Percentiles rank a stretch among this genome's conserved stretches.
Evolutionary conservation across 129 eudicot species (phyloP).

Genomic region (Artemisia tridentata): DNA sequence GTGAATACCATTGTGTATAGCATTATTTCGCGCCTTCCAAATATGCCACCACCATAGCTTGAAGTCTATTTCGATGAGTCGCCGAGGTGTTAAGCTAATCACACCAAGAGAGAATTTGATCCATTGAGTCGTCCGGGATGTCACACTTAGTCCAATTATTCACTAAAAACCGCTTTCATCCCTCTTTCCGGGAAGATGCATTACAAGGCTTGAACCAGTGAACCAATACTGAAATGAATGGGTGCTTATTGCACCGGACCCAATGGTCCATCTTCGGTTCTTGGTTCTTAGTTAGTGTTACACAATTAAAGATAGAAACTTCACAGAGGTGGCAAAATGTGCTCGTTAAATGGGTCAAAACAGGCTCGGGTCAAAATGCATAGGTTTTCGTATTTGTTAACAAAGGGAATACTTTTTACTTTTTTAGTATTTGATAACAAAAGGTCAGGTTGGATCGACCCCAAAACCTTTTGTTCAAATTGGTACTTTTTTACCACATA

Average conservation of each 20-base stretch:
- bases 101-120: too few species aligned
- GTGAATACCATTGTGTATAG: too few species aligned
- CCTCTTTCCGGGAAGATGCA: background rate
- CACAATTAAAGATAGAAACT: background rate
- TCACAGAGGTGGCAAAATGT: background rate
- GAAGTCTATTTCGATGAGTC: too few species aligned
- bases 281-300: background rate
- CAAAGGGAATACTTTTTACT: background rate
- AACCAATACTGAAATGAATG: background rate
- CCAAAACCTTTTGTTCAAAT: conserved; percentile 1
- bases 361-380: background rate
- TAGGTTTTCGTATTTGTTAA: background rate
- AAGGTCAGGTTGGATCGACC: background rate
- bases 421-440: background rate
- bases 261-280: conserved; percentile 13
- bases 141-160: too few species aligned
- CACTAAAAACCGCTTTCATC: background rate
- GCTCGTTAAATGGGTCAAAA: background rate
- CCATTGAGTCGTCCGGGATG: too few species aligned
- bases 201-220: background rate
- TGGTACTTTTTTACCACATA: background rate
- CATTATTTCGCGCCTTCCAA: too few species aligned
- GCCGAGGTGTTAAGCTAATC: too few species aligned
- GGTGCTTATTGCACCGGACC: background rate
- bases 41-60: too few species aligned